Percentiles rank a stretch among this genome's conserved stretches.
These are phyloP conservation scores for Karstenula rhodostoma DNA, from an alignment of 2,329 filamentous ascomycete species.

Conservation along the genomic window DNA sequence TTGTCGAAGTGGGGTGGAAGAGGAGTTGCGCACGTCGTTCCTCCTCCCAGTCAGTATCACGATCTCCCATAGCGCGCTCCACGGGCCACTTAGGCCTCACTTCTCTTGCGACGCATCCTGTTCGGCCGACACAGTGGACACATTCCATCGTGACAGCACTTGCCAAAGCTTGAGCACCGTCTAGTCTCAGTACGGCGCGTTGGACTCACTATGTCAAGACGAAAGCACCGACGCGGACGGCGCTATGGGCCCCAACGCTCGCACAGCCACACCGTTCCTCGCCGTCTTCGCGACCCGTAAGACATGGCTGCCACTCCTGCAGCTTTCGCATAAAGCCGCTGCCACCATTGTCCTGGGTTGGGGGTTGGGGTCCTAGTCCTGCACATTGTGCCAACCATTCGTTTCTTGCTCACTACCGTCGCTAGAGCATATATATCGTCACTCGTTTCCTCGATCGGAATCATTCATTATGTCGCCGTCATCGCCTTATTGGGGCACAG, in stretches of 20 bases:
- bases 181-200: slow-evolving; percentile 5
- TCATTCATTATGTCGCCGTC: slow-evolving; percentile 24
- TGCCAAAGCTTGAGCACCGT: not conserved
- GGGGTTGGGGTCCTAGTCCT: slow-evolving; percentile 10
- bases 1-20: not conserved
- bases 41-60: not conserved
- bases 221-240: slow-evolving; percentile 8
- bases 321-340: slow-evolving; percentile 23
- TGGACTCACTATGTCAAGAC: slow-evolving; percentile 1
- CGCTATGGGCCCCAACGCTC: slow-evolving; percentile 6
- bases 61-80: not conserved
- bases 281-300: slow-evolving; percentile 12
- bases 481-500: slow-evolving; percentile 37
- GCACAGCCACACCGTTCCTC: slow-evolving; percentile 14
- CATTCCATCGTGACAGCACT: slow-evolving; percentile 1
- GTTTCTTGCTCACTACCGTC: slow-evolving; percentile 3
- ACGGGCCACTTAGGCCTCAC: not conserved
- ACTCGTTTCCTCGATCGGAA: slow-evolving; percentile 16
- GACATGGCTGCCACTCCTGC: slow-evolving; percentile 21
- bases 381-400: not conserved
- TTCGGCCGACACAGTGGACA: slow-evolving; percentile 5
- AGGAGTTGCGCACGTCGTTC: slow-evolving; percentile 1
- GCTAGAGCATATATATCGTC: slow-evolving; percentile 10
- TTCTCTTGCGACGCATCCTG: not conserved
- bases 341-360: slow-evolving; percentile 9